Evolutionary conservation across 805 yeast species (phyloP).

Genomic region (Lipomyces oligophaga): DNA sequence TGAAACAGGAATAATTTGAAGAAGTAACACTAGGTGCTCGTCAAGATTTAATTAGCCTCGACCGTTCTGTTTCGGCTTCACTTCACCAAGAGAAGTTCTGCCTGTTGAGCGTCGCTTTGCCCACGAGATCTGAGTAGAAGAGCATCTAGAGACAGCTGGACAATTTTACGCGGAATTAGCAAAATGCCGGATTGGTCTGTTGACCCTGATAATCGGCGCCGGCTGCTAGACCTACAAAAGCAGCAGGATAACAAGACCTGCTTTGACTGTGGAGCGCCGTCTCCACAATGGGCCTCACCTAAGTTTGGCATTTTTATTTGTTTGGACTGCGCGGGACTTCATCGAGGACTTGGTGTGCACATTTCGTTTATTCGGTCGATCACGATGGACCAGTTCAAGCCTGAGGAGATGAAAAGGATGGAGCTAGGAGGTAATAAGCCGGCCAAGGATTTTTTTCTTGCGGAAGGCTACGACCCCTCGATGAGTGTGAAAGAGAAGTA

Average conservation of each 20-base stretch:
- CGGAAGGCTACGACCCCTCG: constrained; percentile 64
- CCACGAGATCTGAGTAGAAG: too few relatives aligned
- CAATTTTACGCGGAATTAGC: neutral
- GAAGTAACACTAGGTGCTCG: neutral
- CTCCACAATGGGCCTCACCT: constrained; percentile 99
- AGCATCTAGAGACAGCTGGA: too few relatives aligned
- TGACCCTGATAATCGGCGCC: constrained; percentile 86
- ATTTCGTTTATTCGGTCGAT: constrained; percentile 93
- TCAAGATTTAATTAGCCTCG: too few relatives aligned
- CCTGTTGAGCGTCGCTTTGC: too few relatives aligned
- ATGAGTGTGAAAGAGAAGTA: constrained; percentile 72
- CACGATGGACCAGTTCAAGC: constrained; percentile 97
- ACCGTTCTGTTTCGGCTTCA: too few relatives aligned
- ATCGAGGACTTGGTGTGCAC: constrained; percentile 90
- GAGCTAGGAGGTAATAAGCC: constrained; percentile 85
- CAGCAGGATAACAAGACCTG: constrained; percentile 80
- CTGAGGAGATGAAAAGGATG: constrained; percentile 86
- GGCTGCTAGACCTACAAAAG: constrained; percentile 62
- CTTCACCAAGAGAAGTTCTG: too few relatives aligned
- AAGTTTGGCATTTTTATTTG: constrained; percentile 97
- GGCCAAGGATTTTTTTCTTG: constrained; percentile 62
- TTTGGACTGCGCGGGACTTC: constrained; percentile 96
- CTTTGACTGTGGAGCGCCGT: constrained; percentile 90
- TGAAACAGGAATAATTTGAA: neutral
- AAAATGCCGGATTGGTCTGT: constrained; percentile 67